Base-by-base conservation (phyloP, 257 asterid genomes). In the Gardenia jasminoides region DNA sequence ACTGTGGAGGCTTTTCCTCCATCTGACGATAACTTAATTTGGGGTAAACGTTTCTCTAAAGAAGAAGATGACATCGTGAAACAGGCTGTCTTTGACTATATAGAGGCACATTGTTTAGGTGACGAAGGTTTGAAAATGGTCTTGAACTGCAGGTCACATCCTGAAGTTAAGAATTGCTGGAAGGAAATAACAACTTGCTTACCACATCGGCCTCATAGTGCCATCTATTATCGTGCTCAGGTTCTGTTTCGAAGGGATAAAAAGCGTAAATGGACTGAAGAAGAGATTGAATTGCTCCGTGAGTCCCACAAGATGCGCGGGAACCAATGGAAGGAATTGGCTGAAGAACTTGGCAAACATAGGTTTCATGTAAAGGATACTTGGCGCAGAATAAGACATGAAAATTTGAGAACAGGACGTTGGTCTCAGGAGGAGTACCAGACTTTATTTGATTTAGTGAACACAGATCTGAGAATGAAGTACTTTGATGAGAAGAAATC, bases 381-480 rank as follows among this genome's bases (percentile, higher is more conserved):
- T 8, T 80, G 84, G 84, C 82, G 84, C 56, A 78, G 84, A 74
- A 67, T 84, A 59, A 84, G 74, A 71, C 17, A 33, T 5, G 26
- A 24, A 41, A 70, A 78, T 33, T 15, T 24, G 76, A 77, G 81
- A 66, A 78, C 39, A 48, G 85, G 85, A 62, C 77, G 33, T 2
- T 81, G 85, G 88, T 31, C 83, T 19, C 88, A 84, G 48, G 79
- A 79, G 47, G 88, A 84, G 82, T 84, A 82, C 56, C 85, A 82
- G 44, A 24, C 19, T 62, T 61, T 84, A 56, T 84, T 84, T 78
- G 82, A 78, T 76, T 84, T 84, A 66, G 87, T 84, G 70, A 84
- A 80, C 56, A 10, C 24, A 36, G 87, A 80, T 78, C 47, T 84
- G 71, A 62, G 59, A 41, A 7, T 70, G 82, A 84, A 72, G 72